Conservation (phyloP, 805 yeast species). For the Cyberlindnera nakhonratchasimensis region DNA sequence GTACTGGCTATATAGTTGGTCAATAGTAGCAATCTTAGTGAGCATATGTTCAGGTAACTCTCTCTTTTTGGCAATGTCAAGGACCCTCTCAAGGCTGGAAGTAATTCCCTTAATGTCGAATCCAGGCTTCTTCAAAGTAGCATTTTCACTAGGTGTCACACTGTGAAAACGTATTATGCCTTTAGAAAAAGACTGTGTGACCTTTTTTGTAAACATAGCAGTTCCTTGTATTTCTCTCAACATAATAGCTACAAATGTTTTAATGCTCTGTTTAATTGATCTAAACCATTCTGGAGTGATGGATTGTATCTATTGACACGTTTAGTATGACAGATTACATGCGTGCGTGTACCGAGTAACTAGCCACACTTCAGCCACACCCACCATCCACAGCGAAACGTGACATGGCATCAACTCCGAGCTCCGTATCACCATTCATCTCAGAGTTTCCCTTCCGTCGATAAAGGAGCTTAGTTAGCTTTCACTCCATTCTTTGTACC, state of each 20-base stretch:
- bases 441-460: too few species aligned
- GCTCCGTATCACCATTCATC: constrained; percentile 4
- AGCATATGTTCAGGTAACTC: constrained; percentile 23
- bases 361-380: constrained; percentile 8
- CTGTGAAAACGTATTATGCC: constrained; percentile 2
- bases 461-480: too few species aligned
- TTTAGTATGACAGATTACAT: neutral
- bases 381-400: constrained; percentile 7
- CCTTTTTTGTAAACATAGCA: constrained; percentile 6
- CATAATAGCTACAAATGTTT: neutral
- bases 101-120: constrained; percentile 34
- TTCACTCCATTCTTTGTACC: too few species aligned
- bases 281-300: too few species aligned
- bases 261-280: too few species aligned
- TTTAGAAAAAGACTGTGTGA: neutral
- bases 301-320: neutral
- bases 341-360: neutral
- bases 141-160: constrained; percentile 5
- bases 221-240: neutral
- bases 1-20: constrained; percentile 25
- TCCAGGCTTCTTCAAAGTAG: constrained; percentile 29
- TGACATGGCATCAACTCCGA: constrained; percentile 12
- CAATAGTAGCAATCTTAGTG: constrained; percentile 28
- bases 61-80: constrained; percentile 33
- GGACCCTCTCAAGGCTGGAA: constrained; percentile 27